A percentile compares a stretch with the other conserved stretches of the same genome.
These are phyloP conservation scores for Clavariopsis aquatica DNA, from an alignment of 495 filamentous ascomycete genomes.

Conservation along the genomic window DNA sequence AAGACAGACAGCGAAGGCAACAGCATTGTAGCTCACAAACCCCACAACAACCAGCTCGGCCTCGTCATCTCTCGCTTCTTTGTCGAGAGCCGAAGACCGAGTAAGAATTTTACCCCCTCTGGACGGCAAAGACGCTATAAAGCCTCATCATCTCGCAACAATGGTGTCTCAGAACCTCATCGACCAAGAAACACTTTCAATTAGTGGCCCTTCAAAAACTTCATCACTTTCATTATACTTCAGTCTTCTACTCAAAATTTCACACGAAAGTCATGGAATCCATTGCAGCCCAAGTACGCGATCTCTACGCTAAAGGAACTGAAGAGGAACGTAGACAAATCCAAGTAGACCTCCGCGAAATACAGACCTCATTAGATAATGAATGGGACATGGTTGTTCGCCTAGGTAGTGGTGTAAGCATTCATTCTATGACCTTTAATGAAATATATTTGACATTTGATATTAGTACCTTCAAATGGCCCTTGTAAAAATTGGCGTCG, in stretches of 20 bases:
- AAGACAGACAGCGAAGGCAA: neutral
- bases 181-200: neutral
- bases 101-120: neutral
- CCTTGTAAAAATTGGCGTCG: slow-evolving; percentile 6
- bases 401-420: slow-evolving; percentile 10
- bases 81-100: neutral
- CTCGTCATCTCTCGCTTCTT: neutral
- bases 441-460: neutral
- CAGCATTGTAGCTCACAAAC: neutral
- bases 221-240: neutral
- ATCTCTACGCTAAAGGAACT: slow-evolving; percentile 10
- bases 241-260: neutral
- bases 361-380: slow-evolving; percentile 17
- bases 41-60: neutral
- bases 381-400: slow-evolving; percentile 16
- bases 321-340: slow-evolving; percentile 16
- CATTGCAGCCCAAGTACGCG: slow-evolving; percentile 14
- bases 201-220: neutral
- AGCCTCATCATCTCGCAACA: neutral
- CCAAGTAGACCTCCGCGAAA: slow-evolving; percentile 8
- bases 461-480: slow-evolving; percentile 1
- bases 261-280: slow-evolving; percentile 7
- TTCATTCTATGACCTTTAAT: neutral
- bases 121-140: neutral
- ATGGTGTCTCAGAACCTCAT: neutral